These are phyloP conservation scores for Didymella arachidicola DNA, from an alignment of 2,329 filamentous ascomycete genomes.

Conservation along the genomic window DNA sequence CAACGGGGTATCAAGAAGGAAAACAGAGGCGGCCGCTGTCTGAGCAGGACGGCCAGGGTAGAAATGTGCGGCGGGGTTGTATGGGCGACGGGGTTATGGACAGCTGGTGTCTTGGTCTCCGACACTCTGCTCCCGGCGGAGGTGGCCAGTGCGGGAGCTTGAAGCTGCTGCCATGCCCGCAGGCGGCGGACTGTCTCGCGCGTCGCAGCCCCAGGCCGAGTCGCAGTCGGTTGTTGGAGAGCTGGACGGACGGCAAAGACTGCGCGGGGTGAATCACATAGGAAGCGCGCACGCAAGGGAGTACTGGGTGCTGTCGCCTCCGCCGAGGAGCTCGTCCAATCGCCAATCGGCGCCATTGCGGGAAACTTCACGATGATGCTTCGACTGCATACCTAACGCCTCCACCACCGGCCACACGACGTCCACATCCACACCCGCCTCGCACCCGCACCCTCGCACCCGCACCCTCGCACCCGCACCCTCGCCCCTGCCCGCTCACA, in stretches of 20 bases:
- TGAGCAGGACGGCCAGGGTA: conserved; percentile 26
- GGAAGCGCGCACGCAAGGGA: conserved; percentile 2
- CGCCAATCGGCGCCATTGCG: conserved; percentile 34
- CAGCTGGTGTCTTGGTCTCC: conserved; percentile 41
- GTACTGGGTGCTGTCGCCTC: too few relatives aligned
- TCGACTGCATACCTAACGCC: conserved; percentile 33
- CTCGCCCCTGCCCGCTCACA: background rate
- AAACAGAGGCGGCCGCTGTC: conserved; percentile 31
- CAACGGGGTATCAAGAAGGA: conserved; percentile 41
- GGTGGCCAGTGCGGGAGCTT: conserved; percentile 41
- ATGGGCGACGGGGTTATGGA: conserved; percentile 40
- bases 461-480: background rate
- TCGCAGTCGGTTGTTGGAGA: too few relatives aligned
- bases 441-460: background rate
- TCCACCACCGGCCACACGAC: background rate
- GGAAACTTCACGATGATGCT: conserved; percentile 36
- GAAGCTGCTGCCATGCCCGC: conserved; percentile 10
- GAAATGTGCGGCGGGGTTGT: conserved; percentile 19
- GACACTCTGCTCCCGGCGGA: conserved; percentile 28
- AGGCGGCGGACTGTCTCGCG: conserved; percentile 8
- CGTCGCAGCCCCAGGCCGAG: background rate
- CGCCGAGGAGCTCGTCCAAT: too few relatives aligned
- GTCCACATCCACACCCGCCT: background rate
- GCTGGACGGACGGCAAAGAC: background rate
- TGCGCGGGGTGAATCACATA: too few relatives aligned